Conservation (phyloP, 345 rosid genomes). For the Orychophragmus violaceus region DNA sequence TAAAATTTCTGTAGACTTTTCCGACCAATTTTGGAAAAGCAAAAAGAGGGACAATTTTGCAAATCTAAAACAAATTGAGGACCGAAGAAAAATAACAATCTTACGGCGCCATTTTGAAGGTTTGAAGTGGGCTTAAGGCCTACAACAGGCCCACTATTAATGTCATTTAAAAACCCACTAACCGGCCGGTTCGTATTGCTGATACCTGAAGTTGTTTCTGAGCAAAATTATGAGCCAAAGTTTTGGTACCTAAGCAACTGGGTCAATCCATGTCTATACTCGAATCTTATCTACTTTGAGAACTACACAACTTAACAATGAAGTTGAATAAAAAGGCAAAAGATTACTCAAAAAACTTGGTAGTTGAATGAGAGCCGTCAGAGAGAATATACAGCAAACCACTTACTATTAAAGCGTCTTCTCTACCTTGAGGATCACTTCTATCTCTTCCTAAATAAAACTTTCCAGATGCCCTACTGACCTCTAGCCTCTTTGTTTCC, state of each 20-base stretch:
- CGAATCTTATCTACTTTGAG: too few relatives aligned
- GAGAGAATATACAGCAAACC: slow-evolving; percentile 20
- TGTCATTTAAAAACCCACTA: not conserved
- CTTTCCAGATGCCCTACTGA: slow-evolving; percentile 12
- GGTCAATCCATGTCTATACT: too few relatives aligned
- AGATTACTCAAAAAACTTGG: slow-evolving; percentile 4
- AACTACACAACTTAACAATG: too few relatives aligned
- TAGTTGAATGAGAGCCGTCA: not conserved
- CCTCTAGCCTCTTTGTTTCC: slow-evolving; percentile 2
- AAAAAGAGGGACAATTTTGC: not conserved
- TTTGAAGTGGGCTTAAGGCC: not conserved
- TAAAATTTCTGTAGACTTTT: not conserved
- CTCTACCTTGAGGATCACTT: not conserved
- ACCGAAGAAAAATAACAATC: not conserved
- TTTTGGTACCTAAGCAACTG: too few relatives aligned
- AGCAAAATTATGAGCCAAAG: too few relatives aligned
- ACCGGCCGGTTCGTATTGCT: not conserved
- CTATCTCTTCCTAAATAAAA: slow-evolving; percentile 27
- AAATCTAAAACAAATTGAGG: not conserved
- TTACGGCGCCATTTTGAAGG: not conserved
- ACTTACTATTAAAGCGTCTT: slow-evolving; percentile 3
- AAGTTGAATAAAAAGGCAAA: too few relatives aligned
- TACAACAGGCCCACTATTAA: not conserved
- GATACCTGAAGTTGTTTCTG: too few relatives aligned
- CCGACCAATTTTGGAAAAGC: not conserved